These are phyloP conservation scores for Dacryopinax spathularia DNA, from an alignment of 768 basidiomycete genomes.

Conservation along the genomic window DNA sequence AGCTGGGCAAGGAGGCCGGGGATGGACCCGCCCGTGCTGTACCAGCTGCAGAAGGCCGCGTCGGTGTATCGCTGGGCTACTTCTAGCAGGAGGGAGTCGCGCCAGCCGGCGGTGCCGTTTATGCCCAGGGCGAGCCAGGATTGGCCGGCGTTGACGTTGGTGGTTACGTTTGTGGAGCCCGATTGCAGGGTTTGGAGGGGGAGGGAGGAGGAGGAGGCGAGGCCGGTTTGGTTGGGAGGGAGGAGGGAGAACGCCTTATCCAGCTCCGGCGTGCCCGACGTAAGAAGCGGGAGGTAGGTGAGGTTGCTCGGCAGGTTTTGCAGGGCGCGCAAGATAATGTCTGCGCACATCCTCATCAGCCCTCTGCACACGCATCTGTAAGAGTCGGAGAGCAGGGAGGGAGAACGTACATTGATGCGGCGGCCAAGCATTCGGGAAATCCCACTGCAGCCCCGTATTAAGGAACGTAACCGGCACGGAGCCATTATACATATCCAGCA, in stretches of 20 bases:
- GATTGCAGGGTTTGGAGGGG: conserved; percentile 47
- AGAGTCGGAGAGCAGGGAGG: conserved; percentile 14
- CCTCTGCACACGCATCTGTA: conserved; percentile 12
- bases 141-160: conserved; percentile 45
- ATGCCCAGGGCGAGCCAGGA: conserved; percentile 55
- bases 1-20: conserved; percentile 52
- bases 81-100: conserved; percentile 44
- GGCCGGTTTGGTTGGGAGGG: conserved; percentile 64
- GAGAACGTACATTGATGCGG: conserved; percentile 50
- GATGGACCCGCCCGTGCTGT: conserved; percentile 78
- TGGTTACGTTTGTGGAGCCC: conserved; percentile 32
- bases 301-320: conserved; percentile 58
- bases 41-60: conserved; percentile 81
- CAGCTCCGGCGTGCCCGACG: conserved; percentile 20
- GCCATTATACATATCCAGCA: conserved; percentile 72
- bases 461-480: conserved; percentile 70
- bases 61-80: conserved; percentile 75
- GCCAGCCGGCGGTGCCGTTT: conserved; percentile 48
- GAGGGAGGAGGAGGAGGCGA: conserved; percentile 50
- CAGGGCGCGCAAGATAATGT: conserved; percentile 67
- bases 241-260: conserved; percentile 44
- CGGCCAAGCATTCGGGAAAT: conserved; percentile 74
- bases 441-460: conserved; percentile 70
- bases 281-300: conserved; percentile 42
- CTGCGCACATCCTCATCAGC: conserved; percentile 6